Percentiles rank a stretch among this genome's conserved stretches.
Conservation (phyloP, 129 eudicot species). For the Artemisia argyi region DNA sequence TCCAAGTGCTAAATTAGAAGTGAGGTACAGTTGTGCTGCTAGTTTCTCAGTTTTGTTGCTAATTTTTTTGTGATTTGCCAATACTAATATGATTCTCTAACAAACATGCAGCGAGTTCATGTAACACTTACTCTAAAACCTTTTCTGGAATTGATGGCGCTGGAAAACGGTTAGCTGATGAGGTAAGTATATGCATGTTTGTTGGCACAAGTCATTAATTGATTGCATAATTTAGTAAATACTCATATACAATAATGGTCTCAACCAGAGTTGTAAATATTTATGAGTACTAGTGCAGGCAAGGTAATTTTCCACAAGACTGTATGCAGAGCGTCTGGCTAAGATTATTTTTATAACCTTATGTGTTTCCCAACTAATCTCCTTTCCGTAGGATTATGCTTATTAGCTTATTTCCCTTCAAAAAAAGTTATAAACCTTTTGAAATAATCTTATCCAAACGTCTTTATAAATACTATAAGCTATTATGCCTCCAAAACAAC, state of each 20-base stretch:
- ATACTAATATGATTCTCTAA: neutral
- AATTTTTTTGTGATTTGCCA: neutral
- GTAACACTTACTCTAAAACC: slow-evolving; percentile 77
- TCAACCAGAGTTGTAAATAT: neutral
- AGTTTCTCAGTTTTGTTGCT: neutral
- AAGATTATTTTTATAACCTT: no score
- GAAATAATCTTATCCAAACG: no score
- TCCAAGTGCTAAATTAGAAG: neutral
- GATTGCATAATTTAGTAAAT: slow-evolving; percentile 15
- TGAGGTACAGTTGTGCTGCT: neutral
- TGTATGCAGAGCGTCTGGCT: neutral
- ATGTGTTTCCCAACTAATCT: no score
- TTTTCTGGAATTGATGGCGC: slow-evolving; percentile 93
- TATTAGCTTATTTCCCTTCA: no score
- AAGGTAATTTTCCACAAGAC: neutral
- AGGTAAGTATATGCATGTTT: slow-evolving; percentile 57
- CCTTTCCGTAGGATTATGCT: no score
- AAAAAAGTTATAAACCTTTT: no score
- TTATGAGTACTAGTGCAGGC: no score
- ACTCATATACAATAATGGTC: neutral
- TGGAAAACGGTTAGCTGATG: slow-evolving; percentile 92
- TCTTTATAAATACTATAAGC: no score
- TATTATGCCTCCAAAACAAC: no score
- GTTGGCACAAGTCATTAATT: slow-evolving; percentile 3
- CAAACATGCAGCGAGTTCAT: slow-evolving; percentile 83